Base-by-base conservation (phyloP, 805 yeast genomes). In the Saturnispora quitensis region DNA sequence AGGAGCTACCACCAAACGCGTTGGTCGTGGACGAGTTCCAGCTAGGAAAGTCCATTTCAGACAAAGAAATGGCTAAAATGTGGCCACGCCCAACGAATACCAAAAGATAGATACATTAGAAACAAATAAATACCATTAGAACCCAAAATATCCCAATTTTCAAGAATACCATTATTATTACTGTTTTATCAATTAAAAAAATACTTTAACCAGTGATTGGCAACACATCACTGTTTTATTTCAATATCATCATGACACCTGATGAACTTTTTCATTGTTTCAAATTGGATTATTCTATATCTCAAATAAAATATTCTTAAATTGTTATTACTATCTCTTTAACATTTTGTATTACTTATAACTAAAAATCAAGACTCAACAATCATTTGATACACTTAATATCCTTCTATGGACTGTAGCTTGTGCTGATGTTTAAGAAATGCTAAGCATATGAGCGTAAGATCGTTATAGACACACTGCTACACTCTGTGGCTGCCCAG, bases 11-110 rank as follows among this genome's bases (percentile, higher is more conserved):
- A 50, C 50, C 45, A 40, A 51, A 24, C 58, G 46, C 28, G 33
- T 18, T 64, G 22, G 57, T 67, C 31, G 69, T 65, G 50, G 66
- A 64, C 50, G 67, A 63, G 13, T 38, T 50, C 7, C 68, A 63
- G 10, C 50, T 66, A 27, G 71, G 61, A 40, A 64, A 62, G 47
- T 62, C 70, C 15, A 53, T 67, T 17, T 64, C 68, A 17, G 70
- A 67, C 52, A 13, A 62, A 5, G 69, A 66, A 50, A 58, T 67
- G 54, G 47, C 47, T 5, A 18, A 49, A 24, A 5, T 43, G 62
- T 60, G 25, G 62, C 59, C 34, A 57, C 43, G 42, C 58, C 54
- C 45, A 52, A 49, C 34, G 55, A 51, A 22, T 49, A 53, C 27
- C 55, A 58, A 50, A 57, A 55, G 50, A 55, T 49, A 22, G 40